These are phyloP conservation scores for Coemansia sp. DNA, from an alignment of 192 early-diverging fungal genomes.

Conservation along the genomic window DNA sequence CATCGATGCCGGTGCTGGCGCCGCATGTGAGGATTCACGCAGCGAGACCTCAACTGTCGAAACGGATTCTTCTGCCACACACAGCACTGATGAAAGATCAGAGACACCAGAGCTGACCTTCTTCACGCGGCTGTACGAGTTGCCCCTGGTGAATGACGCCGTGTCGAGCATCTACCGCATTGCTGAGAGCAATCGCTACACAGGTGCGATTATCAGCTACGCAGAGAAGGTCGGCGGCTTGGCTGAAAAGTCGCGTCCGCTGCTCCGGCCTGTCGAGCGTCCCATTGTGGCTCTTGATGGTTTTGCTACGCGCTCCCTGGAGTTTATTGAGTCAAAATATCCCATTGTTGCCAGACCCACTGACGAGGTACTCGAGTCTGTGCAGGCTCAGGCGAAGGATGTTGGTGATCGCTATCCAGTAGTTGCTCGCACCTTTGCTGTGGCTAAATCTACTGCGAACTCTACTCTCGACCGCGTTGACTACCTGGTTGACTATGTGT, in stretches of 20 bases:
- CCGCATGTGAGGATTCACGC: slow-evolving; percentile 51
- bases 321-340: slow-evolving; percentile 59
- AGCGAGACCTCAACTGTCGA: slow-evolving; percentile 59
- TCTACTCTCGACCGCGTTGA: slow-evolving; percentile 60
- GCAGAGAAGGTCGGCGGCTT: slow-evolving; percentile 46
- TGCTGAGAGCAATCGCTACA: slow-evolving; percentile 53
- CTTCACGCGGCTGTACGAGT: slow-evolving; percentile 55
- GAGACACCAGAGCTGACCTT: slow-evolving; percentile 40
- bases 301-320: slow-evolving; percentile 64
- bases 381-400: slow-evolving; percentile 48
- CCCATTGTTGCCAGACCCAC: slow-evolving; percentile 65
- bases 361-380: slow-evolving; percentile 57
- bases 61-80: slow-evolving; percentile 21
- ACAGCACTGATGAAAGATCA: slow-evolving; percentile 17
- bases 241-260: slow-evolving; percentile 42
- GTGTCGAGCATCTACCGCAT: slow-evolving; percentile 52
- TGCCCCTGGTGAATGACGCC: slow-evolving; percentile 58
- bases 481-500: slow-evolving; percentile 60
- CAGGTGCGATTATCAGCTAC: slow-evolving; percentile 36
- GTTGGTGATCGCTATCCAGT: slow-evolving; percentile 51
- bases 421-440: slow-evolving; percentile 58
- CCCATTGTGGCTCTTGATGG: slow-evolving; percentile 60
- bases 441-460: slow-evolving; percentile 54
- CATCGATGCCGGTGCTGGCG: slow-evolving; percentile 21
- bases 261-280: slow-evolving; percentile 52